Conservation (phyloP, 2,329 filamentous ascomycete species). For the Ophiostoma populinum region DNA sequence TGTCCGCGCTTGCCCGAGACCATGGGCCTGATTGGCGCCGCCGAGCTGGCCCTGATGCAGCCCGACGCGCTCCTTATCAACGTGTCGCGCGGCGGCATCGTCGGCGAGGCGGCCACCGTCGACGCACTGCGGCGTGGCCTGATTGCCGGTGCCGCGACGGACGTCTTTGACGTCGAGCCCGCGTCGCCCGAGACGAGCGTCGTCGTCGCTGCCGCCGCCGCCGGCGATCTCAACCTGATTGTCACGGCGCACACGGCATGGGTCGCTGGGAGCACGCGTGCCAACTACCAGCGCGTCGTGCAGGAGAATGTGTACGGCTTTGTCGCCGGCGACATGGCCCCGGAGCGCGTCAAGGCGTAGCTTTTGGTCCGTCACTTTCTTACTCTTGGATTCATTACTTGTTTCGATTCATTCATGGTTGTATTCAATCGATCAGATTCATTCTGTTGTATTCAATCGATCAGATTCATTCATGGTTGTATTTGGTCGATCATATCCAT, state of each 20-base stretch:
- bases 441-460: too few relatives aligned
- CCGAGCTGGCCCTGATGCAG: constrained; percentile 12
- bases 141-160: constrained; percentile 18
- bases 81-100: constrained; percentile 18
- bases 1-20: constrained; percentile 17
- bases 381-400: too few relatives aligned
- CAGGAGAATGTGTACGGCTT: constrained; percentile 11
- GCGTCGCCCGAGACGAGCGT: constrained; percentile 11
- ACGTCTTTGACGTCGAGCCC: constrained; percentile 20
- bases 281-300: constrained; percentile 10
- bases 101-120: constrained; percentile 19
- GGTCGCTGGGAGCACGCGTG: constrained; percentile 10
- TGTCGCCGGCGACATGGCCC: constrained; percentile 2
- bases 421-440: too few relatives aligned
- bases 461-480: too few relatives aligned
- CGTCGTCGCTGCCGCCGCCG: constrained; percentile 7
- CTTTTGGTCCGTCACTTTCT: too few relatives aligned
- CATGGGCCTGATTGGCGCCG: constrained; percentile 13
- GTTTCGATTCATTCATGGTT: too few relatives aligned
- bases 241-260: constrained; percentile 11
- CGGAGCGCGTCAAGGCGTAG: constrained; percentile 7
- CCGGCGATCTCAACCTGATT: constrained; percentile 10
- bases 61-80: constrained; percentile 18
- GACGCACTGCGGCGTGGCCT: constrained; percentile 17
- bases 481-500: too few relatives aligned